Evolutionary conservation across 116 monocot genomes (phyloP), one percentile per base, ranked within the genome.

Genomic region (Zostera marina): DNA sequence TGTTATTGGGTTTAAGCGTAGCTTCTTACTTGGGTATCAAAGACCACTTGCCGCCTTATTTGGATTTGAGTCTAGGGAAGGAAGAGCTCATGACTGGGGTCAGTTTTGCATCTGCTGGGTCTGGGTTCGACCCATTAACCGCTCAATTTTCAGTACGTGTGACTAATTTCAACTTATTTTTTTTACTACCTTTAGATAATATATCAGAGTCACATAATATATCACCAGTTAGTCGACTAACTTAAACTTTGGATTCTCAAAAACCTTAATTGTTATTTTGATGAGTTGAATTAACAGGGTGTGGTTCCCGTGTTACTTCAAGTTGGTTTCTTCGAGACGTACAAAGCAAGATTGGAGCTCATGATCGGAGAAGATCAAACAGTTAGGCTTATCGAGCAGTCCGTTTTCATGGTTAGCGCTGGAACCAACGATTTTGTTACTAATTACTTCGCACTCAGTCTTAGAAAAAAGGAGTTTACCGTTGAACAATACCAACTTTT

Each of bases 391-490:
- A 64, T 84, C 3, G 70, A 39, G 38, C 48, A 58, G 43, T 66
- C 84, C 13, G 20, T 84, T 1, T 79, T 84, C 63, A 14, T 76
- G 23, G 59, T 84, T 7, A 84, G 84, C 54, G 73, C 76, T 9
- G 84, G 84, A 14, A 79, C 84, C 22, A 84, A 84, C 69, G 84
- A 84, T 54, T 84, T 79, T 71, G 62, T 76, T 13, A 46, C 38
- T 12, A 76, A 76, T 57, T 84, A 74, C 64, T 56, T 73, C 13
- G 52, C 73, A 19, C 54, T 79, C 11, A 76, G 79, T 1, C 0
- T 76, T 11, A 76, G 76, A 44, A 40, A 61, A 8, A 70, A 76
- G 39, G 65, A 8, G 5, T 79, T 71, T 64, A 73, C 59, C 14
- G 11, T 79, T 12, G 68, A 73, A 58, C 68, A 73, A 4, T 84